Percentiles rank a stretch among this genome's conserved stretches.
Conservation (phyloP, 306 rosid species). For the Citrullus colocynthis region DNA sequence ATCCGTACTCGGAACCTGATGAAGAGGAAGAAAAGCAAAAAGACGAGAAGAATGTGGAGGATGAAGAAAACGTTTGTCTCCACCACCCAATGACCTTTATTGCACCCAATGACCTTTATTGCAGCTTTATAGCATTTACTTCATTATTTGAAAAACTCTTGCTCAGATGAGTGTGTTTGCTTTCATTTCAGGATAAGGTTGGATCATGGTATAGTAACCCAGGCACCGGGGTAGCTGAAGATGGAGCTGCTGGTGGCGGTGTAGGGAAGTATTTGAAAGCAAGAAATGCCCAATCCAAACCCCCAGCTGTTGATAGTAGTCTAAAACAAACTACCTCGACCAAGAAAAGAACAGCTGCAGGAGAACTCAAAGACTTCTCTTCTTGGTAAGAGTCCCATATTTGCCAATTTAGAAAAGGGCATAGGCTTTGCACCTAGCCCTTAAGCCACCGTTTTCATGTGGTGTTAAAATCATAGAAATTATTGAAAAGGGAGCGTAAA, state of each 20-base stretch:
- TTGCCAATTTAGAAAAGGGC: neutral
- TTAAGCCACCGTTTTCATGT: neutral
- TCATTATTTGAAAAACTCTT: neutral
- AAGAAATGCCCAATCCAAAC: constrained; percentile 31
- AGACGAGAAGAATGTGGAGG: constrained; percentile 44
- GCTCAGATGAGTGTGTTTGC: neutral
- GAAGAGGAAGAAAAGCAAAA: constrained; percentile 54
- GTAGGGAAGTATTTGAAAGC: constrained; percentile 86
- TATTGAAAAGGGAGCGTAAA: neutral
- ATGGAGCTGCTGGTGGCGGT: constrained; percentile 39
- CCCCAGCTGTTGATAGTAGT: constrained; percentile 28
- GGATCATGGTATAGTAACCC: constrained; percentile 95
- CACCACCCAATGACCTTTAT: neutral
- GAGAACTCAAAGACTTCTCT: constrained; percentile 64
- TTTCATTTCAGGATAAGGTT: constrained; percentile 52
- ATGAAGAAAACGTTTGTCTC: constrained; percentile 72
- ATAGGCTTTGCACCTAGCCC: neutral
- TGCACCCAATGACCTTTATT: constrained; percentile 2
- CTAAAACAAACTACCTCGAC: constrained; percentile 20
- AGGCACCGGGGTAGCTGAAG: constrained; percentile 45
- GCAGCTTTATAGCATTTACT: neutral
- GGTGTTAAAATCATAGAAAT: neutral
- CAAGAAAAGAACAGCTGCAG: constrained; percentile 68
- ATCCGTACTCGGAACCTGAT: constrained; percentile 86
- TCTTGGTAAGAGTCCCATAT: constrained; percentile 35